Base-by-base conservation (phyloP, 306 rosid species). In the Senna tora region DNA sequence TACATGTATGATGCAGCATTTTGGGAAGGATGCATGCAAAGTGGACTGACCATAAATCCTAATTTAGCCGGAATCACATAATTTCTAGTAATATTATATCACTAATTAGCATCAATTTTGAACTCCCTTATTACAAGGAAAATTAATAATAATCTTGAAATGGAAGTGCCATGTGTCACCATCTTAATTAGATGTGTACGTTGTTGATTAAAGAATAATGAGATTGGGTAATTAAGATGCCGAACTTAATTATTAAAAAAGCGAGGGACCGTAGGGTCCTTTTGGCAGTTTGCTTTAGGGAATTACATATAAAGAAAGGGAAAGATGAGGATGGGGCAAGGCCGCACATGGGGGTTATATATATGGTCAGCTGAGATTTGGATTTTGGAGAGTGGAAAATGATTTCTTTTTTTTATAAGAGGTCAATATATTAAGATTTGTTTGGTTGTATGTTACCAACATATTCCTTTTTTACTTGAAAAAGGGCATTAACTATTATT, bases 291-390 rank as follows among this genome's bases (percentile, higher is more conserved):
- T 77, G 70, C 80, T 70, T 41, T 51, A 28, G 79, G 75, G 69
- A 73, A 69, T 8, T 69, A 69, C 65, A 36, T 54, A 72, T 33
- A 80, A 83, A 74, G 3, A 28, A 51, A 21, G 60, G 34, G 80
- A 80, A 83, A 74, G 3, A 28, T 50, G 22, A 64, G 34, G 80
- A 77, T 73, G 83, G 86, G 88, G 84, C 66, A 86, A 73, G 85
- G 81, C 67, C 36, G 88, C 96, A 92, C 98, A 90, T 92, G 98
- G 90, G 82, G 80, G 13, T 25, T 25, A 5, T 49, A 67, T 73
- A n/a, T n/a, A n/a, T n/a, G n/a, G n/a, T n/a, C n/a, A n/a, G 86
- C 89, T 84, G 89, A 79, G 85, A 75, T 77, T 83, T 85, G 86
- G 89, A 83, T 82, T 67, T 65, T 78, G 46, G 75, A 68, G 65